Base-by-base conservation (phyloP, 129 eudicot genomes). In the Helianthus tuberosus region DNA sequence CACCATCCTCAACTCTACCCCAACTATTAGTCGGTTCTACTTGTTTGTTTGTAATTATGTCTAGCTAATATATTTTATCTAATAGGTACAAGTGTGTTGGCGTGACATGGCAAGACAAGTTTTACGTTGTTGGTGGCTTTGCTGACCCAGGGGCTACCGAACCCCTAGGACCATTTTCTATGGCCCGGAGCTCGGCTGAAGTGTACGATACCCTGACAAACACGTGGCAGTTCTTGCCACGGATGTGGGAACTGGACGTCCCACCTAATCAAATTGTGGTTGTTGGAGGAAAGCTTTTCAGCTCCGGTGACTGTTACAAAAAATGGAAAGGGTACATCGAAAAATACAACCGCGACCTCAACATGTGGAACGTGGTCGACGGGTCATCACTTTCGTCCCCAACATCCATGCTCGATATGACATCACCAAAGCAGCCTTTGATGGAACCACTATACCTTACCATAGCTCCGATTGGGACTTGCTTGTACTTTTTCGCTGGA, bases 271-370 rank as follows among this genome's bases (percentile, higher is more conserved):
- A 89, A 20, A 89, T 89, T 1, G 90, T 82, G 2, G 78, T 76
- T 8, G 70, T 81, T 3, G 74, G 74, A 44, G 92, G 77, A 6
- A 84, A 66, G 77, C 77, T 89, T 5, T 86, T 77, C 23, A 86
- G 96, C 68, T 87, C 88, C 1, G 92, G 96, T 6, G 92, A 86
- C 67, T 84, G 85, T 76, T 78, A 82, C 50, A 76, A 75, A 50
- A 78, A 75, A 43, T 89, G 96, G 92, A 89, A 89, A 38, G 92
- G 92, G 0, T 86, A 80, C n/a, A 76, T 89, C 5, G 96, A 89
- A 77, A 62, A 75, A 27, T 89, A 82, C 35, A 90, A 89, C 16
- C 79, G 81, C 43, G 74, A 78, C 47, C 77, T 79, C 9, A 86
- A 84, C 12, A 79, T 89, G 27, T 89, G 96, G 96, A 50, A 78